Conservation (phyloP, 352 stramenopile genomes). For the Thalassiosira hispida region DNA sequence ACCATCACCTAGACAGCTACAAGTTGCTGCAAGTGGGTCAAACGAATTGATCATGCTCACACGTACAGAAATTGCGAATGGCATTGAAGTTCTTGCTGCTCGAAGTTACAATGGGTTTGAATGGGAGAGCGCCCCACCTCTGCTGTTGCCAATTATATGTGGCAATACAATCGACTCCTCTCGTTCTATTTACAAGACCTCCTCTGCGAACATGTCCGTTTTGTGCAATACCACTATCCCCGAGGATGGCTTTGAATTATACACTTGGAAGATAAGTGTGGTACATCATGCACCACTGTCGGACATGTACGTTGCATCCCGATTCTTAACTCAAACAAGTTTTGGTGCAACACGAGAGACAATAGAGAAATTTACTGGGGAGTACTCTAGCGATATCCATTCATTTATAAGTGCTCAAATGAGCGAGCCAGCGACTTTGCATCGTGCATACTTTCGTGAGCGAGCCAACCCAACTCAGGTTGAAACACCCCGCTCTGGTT, state of each 20-base stretch:
- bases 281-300: background rate
- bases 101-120: slow-evolving; percentile 1
- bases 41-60: slow-evolving; percentile 2
- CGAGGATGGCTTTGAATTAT: background rate
- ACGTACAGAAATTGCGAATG: background rate
- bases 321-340: background rate
- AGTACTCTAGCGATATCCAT: background rate
- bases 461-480: background rate
- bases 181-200: background rate
- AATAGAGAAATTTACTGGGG: background rate
- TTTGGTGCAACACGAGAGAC: background rate
- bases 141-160: background rate
- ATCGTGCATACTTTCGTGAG: background rate
- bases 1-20: background rate
- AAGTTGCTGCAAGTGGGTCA: background rate
- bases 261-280: background rate
- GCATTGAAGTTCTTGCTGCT: background rate
- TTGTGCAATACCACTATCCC: background rate
- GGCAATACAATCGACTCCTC: background rate
- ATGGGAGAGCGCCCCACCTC: background rate
- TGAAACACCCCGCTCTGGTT: background rate
- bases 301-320: background rate
- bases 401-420: slow-evolving; percentile 2
- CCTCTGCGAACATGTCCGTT: background rate
- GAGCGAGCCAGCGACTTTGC: background rate